These are phyloP conservation scores for Aspergillus sp. DNA, from an alignment of 2,329 filamentous ascomycete species.

Conservation along the genomic window DNA sequence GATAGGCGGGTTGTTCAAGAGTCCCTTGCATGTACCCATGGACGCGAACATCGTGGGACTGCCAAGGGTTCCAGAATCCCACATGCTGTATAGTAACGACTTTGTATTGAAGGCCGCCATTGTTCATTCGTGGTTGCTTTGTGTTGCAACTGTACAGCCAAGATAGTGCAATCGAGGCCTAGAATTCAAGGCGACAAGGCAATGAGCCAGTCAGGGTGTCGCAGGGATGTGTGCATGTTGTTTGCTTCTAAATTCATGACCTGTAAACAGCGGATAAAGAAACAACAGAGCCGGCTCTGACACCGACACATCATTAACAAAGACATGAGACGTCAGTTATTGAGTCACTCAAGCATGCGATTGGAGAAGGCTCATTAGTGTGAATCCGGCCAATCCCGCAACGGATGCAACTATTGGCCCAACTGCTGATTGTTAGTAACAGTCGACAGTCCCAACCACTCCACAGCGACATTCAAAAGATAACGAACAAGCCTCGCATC, in stretches of 20 bases:
- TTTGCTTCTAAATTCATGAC: not conserved
- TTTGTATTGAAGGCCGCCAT: not conserved
- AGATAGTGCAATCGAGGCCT: not conserved
- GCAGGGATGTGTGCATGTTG: not conserved
- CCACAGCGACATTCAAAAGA: not conserved
- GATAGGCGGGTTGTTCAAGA: not conserved
- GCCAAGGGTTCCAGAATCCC: constrained; percentile 3
- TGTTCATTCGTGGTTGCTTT: not conserved
- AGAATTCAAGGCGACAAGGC: not conserved
- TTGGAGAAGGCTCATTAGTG: too few relatives aligned
- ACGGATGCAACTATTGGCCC: not conserved
- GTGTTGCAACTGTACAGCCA: not conserved
- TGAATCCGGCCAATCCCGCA: not conserved
- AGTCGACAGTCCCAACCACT: not conserved
- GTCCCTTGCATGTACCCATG: not conserved
- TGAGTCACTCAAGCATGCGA: too few relatives aligned
- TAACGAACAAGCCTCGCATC: not conserved
- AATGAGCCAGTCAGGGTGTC: not conserved
- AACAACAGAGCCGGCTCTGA: not conserved
- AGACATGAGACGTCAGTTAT: too few relatives aligned
- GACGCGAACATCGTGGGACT: not conserved
- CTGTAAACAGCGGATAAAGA: not conserved
- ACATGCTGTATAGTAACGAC: not conserved
- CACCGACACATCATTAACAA: too few relatives aligned
- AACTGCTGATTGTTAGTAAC: not conserved